Conservation (phyloP, 768 basidiomycete genomes). For the Dentipellis fragilis region DNA sequence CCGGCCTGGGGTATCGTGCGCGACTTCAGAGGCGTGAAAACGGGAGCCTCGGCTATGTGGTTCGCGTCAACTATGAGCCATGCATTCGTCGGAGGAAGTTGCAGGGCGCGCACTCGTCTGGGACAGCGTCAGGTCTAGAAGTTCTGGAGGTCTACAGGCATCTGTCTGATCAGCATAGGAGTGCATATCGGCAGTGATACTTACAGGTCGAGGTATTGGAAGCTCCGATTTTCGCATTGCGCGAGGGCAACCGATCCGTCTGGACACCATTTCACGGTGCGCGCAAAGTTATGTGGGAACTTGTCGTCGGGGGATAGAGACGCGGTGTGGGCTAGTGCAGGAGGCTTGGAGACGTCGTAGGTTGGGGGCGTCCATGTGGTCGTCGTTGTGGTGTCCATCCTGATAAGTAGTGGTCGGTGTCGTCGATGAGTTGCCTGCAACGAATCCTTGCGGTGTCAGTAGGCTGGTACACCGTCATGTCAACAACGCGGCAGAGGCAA, state of each 20-base stretch:
- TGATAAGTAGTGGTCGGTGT: background rate
- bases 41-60: no score
- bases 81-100: background rate
- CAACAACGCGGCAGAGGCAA: no score
- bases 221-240: conserved; percentile 60
- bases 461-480: no score
- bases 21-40: background rate
- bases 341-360: conserved; percentile 7
- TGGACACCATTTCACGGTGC: conserved; percentile 29
- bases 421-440: background rate
- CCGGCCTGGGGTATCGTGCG: conserved; percentile 40
- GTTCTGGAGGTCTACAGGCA: conserved; percentile 1
- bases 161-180: background rate
- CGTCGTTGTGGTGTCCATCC: background rate
- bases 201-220: conserved; percentile 47
- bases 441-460: no score
- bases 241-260: conserved; percentile 63
- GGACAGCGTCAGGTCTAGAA: background rate
- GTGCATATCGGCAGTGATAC: conserved; percentile 8
- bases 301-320: conserved; percentile 3
- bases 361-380: conserved; percentile 7
- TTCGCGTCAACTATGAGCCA: no score
- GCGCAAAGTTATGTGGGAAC: conserved; percentile 12
- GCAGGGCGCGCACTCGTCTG: background rate
- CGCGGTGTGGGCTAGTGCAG: background rate